Evolutionary conservation across 2,329 filamentous ascomycete species (phyloP), one percentile per base, ranked within the genome.

Genomic region (Colletotrichum tamarilloi): DNA sequence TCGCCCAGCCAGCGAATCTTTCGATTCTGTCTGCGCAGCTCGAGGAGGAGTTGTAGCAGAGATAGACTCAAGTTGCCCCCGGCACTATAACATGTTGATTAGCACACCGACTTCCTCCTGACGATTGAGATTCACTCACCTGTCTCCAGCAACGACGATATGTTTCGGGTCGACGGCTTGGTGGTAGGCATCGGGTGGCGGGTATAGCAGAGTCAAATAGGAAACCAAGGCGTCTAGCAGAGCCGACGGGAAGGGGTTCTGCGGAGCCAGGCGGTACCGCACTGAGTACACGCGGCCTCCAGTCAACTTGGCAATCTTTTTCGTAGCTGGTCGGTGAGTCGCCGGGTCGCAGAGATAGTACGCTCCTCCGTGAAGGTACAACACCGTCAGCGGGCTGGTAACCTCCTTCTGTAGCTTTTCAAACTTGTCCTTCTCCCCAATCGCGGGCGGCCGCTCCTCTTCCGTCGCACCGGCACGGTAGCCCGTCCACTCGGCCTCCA

Each of bases 321-420:
- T 89, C 22, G 86, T 87, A 0, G 87, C 82, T 0, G 84, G 80
- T 3, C 94, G 89, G 78, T 95, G 92, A 0, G 90, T 91, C 1
- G 87, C 82, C 19, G 94, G 93, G 77, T 95, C 94, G 77, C 92
- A 87, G 32, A 95, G 87, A 76, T 87, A 95, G 82, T 93, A 93
- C 4, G 91, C 93, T 66, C 94, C 94, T 74, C 93, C 93, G 80
- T 95, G 93, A 77, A 95, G 89, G 81, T 94, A 95, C 24, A 95
- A 84, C 0, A 95, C 81, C 0, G 92, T 95, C 1, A 88, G 87
- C 3, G 89, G 87, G 62, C 85, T 87, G n/a, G 81, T 89, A 71
- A 89, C 89, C 78, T 95, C 93, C 70, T 87, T 87, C 89, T 94
- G 92, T 83, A 96, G 83, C 68, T 87, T 86, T 60, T 82, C 83